Evolutionary conservation across 148 eudicot species (phyloP), one percentile per base, ranked within the genome.

Genomic region (Fagopyrum tataricum): DNA sequence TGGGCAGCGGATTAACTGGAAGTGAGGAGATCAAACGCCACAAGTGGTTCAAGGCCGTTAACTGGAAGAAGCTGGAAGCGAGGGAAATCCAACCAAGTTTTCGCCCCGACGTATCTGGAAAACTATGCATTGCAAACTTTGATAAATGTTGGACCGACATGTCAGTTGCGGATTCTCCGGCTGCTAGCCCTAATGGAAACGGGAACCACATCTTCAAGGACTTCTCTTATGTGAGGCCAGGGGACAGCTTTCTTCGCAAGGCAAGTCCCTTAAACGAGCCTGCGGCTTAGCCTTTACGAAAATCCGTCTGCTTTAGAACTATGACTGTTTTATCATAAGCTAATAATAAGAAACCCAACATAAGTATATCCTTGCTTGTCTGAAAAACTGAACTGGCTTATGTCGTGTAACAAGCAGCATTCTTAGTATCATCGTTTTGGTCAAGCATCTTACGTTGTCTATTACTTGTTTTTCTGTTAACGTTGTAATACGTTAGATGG

Each of bases 41-140:
- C 74, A 91, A 91, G 76, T 93, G 98, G 98, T 89, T 93, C 79
- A 89, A 87, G 81, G 76, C 86, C n/a, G 85, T 93, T 66, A 84
- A 82, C 81, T 93, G 98, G 98, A 89, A 82, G 85, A 90, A 82
- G 79, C 42, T 93, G 75, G 96, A 93, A 64, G 89, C 82, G 0
- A 79, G 86, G 59, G 82, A 85, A 74, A 77, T 91, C 55, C 83
- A 78, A 68, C 98, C 97, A 11, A 89, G 97, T 77, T 93, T 93
- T 40, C 79, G 86, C 14, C 98, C 98, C 1, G 82, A 86, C 40
- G 92, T 91, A 47, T 84, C 86, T 5, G 98, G 92, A 47, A 75
- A 78, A 47, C 91, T 77, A 13, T 93, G 98, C 81, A 84, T 85
- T 12, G 92, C 95, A 39, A 93, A 93, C 85, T 91, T 93, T 41